Percentiles rank a stretch among this genome's conserved stretches.
These are phyloP conservation scores for Backusella westeae DNA, from an alignment of 192 early-diverging fungal species.

Conservation along the genomic window DNA sequence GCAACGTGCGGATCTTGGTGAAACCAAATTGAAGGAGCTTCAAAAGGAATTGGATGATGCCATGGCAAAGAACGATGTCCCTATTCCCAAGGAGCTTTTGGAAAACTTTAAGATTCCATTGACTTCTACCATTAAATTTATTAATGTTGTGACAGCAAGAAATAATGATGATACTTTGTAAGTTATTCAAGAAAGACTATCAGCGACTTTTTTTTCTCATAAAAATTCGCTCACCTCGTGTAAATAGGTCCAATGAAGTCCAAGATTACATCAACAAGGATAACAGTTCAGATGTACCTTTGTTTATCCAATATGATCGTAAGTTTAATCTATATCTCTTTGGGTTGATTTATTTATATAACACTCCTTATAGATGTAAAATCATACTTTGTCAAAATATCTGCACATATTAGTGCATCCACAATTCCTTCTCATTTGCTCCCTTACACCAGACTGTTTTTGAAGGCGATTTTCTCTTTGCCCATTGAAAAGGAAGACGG, in stretches of 20 bases:
- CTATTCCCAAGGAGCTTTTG: conserved; percentile 53
- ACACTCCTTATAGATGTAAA: conserved; percentile 40
- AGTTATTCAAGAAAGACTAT: not conserved
- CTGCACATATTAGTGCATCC: conserved; percentile 44
- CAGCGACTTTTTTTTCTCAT: not conserved
- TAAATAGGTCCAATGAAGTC: conserved; percentile 42
- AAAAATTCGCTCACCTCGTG: not conserved
- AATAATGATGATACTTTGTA: conserved; percentile 42
- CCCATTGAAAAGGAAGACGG: conserved; percentile 44
- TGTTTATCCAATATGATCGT: conserved; percentile 59
- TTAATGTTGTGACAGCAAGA: conserved; percentile 45
- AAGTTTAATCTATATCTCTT: conserved; percentile 18
- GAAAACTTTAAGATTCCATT: conserved; percentile 52
- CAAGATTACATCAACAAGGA: conserved; percentile 51
- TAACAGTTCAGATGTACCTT: conserved; percentile 37
- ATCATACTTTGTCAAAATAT: conserved; percentile 50
- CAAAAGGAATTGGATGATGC: conserved; percentile 48
- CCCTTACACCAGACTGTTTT: conserved; percentile 51
- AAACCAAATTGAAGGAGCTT: conserved; percentile 43
- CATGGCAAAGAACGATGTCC: conserved; percentile 47
- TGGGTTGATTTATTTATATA: not conserved
- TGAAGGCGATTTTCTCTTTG: conserved; percentile 51
- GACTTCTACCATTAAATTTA: conserved; percentile 51
- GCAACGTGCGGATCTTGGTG: conserved; percentile 44
- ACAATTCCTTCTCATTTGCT: conserved; percentile 44